Percentiles rank a stretch among this genome's conserved stretches.
These are phyloP conservation scores for Fusarium anguioides DNA, from an alignment of 2,329 filamentous ascomycete genomes.

Conservation along the genomic window DNA sequence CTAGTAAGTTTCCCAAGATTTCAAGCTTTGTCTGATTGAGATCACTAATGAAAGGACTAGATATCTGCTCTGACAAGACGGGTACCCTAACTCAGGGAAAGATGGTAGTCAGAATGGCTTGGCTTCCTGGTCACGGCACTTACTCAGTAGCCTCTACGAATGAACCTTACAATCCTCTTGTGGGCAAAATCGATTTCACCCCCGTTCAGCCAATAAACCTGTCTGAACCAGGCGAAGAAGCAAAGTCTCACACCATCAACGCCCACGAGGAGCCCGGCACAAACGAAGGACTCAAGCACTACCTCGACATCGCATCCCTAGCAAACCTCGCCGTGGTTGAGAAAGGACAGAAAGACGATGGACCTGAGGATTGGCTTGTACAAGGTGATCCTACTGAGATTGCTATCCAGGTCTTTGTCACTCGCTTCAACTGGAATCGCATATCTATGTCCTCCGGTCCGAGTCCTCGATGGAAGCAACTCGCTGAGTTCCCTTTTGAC, in stretches of 20 bases:
- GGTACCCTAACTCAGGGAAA: constrained; percentile 52
- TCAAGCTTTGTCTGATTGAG: neutral
- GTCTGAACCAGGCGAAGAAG: constrained; percentile 30
- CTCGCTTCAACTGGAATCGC: constrained; percentile 73
- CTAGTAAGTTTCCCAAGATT: constrained; percentile 48
- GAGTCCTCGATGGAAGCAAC: constrained; percentile 63
- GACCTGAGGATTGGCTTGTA: constrained; percentile 68
- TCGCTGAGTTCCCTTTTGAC: constrained; percentile 79
- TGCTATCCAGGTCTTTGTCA: constrained; percentile 78
- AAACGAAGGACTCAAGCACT: constrained; percentile 62
- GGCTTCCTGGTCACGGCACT: constrained; percentile 45
- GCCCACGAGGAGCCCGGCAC: constrained; percentile 52
- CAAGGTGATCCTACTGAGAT: constrained; percentile 75
- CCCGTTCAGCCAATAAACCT: constrained; percentile 32
- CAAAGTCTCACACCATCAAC: constrained; percentile 45
- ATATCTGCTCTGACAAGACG: constrained; percentile 51
- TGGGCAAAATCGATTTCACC: constrained; percentile 33
- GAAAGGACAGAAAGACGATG: constrained; percentile 54
- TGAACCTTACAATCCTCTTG: constrained; percentile 45
- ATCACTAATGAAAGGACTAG: constrained; percentile 14
- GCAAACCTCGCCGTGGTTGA: constrained; percentile 71
- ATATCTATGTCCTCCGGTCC: constrained; percentile 61
- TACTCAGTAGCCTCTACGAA: constrained; percentile 45
- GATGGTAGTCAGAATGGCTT: constrained; percentile 50
- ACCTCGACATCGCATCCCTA: constrained; percentile 71